These are phyloP conservation scores for Anastatica hierochuntica DNA, from an alignment of 345 rosid species.

Conservation along the genomic window DNA sequence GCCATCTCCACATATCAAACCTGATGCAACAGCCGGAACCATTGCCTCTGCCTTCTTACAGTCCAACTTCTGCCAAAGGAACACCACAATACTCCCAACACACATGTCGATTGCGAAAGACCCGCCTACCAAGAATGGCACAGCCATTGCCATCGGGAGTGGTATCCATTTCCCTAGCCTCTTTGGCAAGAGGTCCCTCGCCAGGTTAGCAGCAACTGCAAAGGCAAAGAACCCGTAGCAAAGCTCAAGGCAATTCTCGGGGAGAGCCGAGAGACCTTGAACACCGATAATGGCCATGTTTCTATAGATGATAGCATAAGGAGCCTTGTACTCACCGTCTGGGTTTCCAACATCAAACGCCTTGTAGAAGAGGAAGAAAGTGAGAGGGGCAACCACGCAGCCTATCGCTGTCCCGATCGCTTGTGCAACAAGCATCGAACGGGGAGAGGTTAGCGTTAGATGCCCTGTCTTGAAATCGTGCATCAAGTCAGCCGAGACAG, in stretches of 20 bases:
- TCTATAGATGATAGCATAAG: slow-evolving; percentile 74
- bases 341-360: slow-evolving; percentile 89
- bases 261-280: slow-evolving; percentile 91
- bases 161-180: slow-evolving; percentile 61
- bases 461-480: slow-evolving; percentile 94
- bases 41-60: slow-evolving; percentile 41
- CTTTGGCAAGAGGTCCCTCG: slow-evolving; percentile 46
- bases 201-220: slow-evolving; percentile 54
- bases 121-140: slow-evolving; percentile 86
- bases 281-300: slow-evolving; percentile 96
- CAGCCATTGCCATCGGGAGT: slow-evolving; percentile 97
- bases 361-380: slow-evolving; percentile 79
- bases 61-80: slow-evolving; percentile 46
- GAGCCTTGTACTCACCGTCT: slow-evolving; percentile 86
- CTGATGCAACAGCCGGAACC: slow-evolving; percentile 89
- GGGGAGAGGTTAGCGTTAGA: slow-evolving; percentile 78
- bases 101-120: slow-evolving; percentile 87
- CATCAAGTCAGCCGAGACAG: slow-evolving; percentile 86
- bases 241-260: slow-evolving; percentile 68
- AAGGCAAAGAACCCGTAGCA: slow-evolving; percentile 78
- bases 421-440: slow-evolving; percentile 82
- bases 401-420: slow-evolving; percentile 83
- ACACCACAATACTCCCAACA: slow-evolving; percentile 52
- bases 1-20: slow-evolving; percentile 91
- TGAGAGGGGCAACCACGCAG: slow-evolving; percentile 76